Evolutionary conservation across 805 yeast species (phyloP), one percentile per base, ranked within the genome.

Genomic region (Tetrapisispora namnaoensis): DNA sequence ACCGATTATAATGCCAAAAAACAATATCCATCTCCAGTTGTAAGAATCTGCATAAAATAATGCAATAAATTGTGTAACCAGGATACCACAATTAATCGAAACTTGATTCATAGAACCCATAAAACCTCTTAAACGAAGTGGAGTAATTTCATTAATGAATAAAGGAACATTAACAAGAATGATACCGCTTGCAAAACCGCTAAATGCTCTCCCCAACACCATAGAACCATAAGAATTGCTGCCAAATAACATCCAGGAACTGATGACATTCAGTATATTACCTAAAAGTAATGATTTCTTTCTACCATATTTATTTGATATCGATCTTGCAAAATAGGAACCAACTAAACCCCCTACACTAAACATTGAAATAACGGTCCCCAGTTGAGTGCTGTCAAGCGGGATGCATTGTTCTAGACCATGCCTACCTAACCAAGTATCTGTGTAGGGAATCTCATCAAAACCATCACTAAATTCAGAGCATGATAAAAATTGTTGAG

Each of bases 71-170:
- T 91, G 98, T 0, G 96, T 85, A 20, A 81, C 51, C 37, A 91
- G 69, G 43, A 93, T 93, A 0, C 99, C 99, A 20, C 83, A 55
- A 58, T 90, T 93, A 50, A 89, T 82, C 27, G 85, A 79, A 2
- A 88, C 83, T 68, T 93, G 99, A 53, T 85, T 86, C 86, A 87
- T 82, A 17, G 95, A 77, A 0, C 99, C 99, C 49, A 93, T 72
- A 16, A 82, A 67, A 0, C 98, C 98, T 44, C 83, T 77, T 52
- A 76, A 67, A 4, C 70, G 70, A 1, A 73, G 65, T 0, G 97
- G 96, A 8, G 93, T 72, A 11, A 89, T 75, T 66, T 89, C 95
- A 61, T 81, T 83, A 57, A 93, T 79, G 55, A 79, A 82, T 51
- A 93, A 65, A 0, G 98, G 95, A 0, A 89, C 83, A 17, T 86